Evolutionary conservation across 257 asterid species (phyloP).

Genomic region (Solanum sitiens): DNA sequence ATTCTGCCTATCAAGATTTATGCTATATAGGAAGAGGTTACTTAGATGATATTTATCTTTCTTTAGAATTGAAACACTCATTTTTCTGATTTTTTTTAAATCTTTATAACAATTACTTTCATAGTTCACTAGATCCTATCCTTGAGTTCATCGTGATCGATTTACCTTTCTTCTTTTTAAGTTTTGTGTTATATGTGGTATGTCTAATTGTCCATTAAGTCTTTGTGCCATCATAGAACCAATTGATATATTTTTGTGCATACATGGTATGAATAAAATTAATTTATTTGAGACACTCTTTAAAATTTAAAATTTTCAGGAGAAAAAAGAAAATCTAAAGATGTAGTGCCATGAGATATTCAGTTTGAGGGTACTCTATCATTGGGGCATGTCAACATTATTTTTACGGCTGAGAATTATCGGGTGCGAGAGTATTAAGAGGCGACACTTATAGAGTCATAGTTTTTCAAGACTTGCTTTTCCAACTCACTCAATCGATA

Average conservation of each 20-base stretch:
- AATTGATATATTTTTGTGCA: background rate
- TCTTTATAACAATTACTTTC: background rate
- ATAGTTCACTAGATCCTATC: background rate
- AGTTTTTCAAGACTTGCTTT: background rate
- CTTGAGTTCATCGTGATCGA: background rate
- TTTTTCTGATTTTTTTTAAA: background rate
- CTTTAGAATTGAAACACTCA: background rate
- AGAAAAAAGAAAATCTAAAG: background rate
- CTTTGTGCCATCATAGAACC: background rate
- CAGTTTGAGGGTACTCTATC: background rate
- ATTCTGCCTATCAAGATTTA: background rate
- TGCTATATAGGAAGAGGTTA: background rate
- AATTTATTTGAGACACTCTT: background rate
- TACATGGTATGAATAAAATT: background rate
- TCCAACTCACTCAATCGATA: no score
- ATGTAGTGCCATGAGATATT: background rate
- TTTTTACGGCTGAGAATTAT: background rate
- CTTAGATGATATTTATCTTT: background rate
- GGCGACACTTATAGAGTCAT: background rate
- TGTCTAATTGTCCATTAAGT: background rate
- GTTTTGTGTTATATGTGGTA: background rate
- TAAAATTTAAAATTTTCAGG: background rate
- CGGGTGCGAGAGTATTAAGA: background rate
- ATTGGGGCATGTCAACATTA: background rate
- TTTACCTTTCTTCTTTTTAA: background rate